phyloP scores from a whole-genome alignment of 257 asterid genomes.

The Jasminum sambac region DNA sequence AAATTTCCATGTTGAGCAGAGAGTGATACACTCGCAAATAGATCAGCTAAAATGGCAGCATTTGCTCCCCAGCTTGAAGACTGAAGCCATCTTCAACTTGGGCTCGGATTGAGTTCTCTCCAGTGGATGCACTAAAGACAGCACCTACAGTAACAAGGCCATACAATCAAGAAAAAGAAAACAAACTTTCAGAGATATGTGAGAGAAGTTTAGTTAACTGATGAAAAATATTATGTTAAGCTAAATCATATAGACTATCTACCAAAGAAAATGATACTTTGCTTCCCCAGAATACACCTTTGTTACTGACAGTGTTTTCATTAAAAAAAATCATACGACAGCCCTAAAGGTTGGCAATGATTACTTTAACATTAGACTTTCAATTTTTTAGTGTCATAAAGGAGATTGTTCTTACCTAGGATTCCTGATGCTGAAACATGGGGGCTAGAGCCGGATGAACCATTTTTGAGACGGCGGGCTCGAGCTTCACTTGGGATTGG shows the following conservation, averaged over 20 bases:
- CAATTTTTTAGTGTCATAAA: neutral
- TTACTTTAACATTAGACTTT: neutral
- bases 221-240: neutral
- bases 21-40: constrained; percentile 57
- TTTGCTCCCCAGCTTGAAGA: constrained; percentile 44
- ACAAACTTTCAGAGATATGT: neutral
- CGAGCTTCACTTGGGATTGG: too few species aligned
- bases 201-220: constrained; percentile 11
- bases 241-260: constrained; percentile 2
- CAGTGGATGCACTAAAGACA: constrained; percentile 54
- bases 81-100: constrained; percentile 32
- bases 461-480: too few species aligned
- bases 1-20: constrained; percentile 75
- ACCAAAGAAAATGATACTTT: neutral
- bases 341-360: neutral
- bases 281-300: constrained; percentile 14
- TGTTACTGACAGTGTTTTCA: constrained; percentile 1
- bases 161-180: constrained; percentile 16
- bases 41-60: constrained; percentile 56
- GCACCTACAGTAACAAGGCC: constrained; percentile 42
- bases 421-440: constrained; percentile 67
- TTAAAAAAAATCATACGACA: too few species aligned
- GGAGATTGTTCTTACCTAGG: constrained; percentile 49
- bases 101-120: constrained; percentile 48
- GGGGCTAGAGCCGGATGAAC: constrained; percentile 81